Base-by-base conservation (phyloP, 768 basidiomycete genomes). In the Hygrocybe coccinea region DNA sequence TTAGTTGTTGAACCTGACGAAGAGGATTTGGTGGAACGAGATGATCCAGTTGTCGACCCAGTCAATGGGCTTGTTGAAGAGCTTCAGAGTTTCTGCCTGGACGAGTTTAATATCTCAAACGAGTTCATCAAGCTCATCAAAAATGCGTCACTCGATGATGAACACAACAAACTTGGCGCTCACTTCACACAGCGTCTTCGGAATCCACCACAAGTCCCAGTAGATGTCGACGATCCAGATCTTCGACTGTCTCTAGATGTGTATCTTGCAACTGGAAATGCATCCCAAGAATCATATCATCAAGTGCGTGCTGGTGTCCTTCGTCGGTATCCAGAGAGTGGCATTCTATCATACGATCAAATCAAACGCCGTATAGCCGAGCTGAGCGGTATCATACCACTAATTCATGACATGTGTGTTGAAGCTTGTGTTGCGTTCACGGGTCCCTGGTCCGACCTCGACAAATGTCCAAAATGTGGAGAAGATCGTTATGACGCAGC, bases 391-490 rank as follows among this genome's bases (percentile, higher is more conserved):
- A 58, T 81, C 3, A 36, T 63, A 5, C 43, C 70, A 0, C 58
- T 79, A 5, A 44, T 60, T 0, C 44, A 67, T 11, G 71, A 80
- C 53, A 80, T 79, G 77, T 80, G 78, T 46, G 55, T 64, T 0
- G 65, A 76, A 4, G 61, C 65, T 33, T 54, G 56, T 14, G 50
- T 66, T 33, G 69, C 65, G 6, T 73, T 57, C 35, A 62, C 61
- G 0, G 67, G 64, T 2, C 62, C 65, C 10, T 66, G 45, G 21
- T 12, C 14, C 0, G 29, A 41, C 1, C 50, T 60, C n/a, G 37
- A 56, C 0, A 0, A 4, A 0, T 75, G 73, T 51, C 52, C 57
- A 0, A 51, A 44, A 2, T 76, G 75, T 50, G 50, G 47, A 0
- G 53, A 65, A 50, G 38, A 60, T 1, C 66, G 65, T 0, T 69